Conservation (phyloP, 73 alveolate genomes). For the Uronychia setigera region DNA sequence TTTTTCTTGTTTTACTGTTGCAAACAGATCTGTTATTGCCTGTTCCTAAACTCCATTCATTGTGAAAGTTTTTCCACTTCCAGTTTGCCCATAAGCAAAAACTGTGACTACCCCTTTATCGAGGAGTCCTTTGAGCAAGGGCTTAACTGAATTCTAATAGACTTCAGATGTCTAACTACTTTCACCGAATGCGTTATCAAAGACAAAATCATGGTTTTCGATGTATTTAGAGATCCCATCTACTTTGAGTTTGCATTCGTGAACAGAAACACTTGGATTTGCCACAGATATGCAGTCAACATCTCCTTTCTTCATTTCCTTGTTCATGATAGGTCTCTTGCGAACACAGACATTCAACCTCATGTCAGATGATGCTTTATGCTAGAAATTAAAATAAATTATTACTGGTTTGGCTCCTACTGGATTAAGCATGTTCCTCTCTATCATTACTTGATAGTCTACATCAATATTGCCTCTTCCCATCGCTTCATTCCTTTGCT, state of each 20-base stretch:
- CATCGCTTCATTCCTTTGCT: conserved; percentile 70
- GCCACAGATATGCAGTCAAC: conserved; percentile 95
- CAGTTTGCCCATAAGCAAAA: conserved; percentile 99
- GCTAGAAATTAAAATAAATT: conserved; percentile 8
- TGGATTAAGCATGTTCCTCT: conserved; percentile 57
- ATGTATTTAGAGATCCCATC: conserved; percentile 98
- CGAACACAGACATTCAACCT: conserved; percentile 96
- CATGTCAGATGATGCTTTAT: conserved; percentile 58
- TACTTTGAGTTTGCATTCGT: conserved; percentile 92
- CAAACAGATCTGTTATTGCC: conserved; percentile 83
- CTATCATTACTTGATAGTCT: conserved; percentile 87
- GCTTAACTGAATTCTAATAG: conserved; percentile 76
- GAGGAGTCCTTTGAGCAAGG: conserved; percentile 77
- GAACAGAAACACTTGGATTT: conserved; percentile 93
- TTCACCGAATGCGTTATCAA: conserved; percentile 93
- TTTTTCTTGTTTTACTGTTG: conserved; percentile 41
- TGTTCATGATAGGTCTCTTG: conserved; percentile 94
- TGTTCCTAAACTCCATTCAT: conserved; percentile 89
- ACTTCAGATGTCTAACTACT: conserved; percentile 82
- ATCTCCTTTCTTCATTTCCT: conserved; percentile 92
- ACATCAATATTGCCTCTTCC: conserved; percentile 83
- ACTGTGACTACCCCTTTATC: conserved; percentile 95
- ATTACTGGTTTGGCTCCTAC: conserved; percentile 44
- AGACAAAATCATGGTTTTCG: conserved; percentile 93
- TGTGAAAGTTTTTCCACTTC: conserved; percentile 98